phyloP scores from a whole-genome alignment of 176 grass and related monocot species.

The Hyparrhenia diplandra region DNA sequence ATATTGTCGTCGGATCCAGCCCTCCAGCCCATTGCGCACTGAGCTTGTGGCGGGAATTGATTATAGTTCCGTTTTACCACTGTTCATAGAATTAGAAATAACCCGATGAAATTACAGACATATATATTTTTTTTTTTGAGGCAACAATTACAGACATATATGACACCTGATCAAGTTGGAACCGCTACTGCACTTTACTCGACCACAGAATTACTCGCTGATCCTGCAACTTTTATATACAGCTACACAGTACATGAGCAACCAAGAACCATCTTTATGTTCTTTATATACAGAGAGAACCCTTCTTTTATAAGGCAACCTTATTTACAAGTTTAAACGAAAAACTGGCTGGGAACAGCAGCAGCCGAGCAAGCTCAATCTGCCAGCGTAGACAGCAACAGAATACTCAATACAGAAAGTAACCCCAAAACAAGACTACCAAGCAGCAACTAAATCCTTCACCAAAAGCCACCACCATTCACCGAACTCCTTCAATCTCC shows the following conservation, averaged over 20 bases:
- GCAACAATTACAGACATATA: neutral
- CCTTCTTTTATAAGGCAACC: neutral
- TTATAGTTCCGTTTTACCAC: neutral
- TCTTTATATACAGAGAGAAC: neutral
- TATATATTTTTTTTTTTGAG: too few species aligned
- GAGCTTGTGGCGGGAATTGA: neutral
- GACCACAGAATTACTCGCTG: neutral
- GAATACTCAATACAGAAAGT: neutral
- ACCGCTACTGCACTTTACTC: neutral
- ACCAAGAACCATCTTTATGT: neutral
- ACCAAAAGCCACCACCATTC: neutral
- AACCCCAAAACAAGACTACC: neutral
- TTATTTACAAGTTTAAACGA: too few species aligned
- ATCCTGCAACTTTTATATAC: constrained; percentile 23
- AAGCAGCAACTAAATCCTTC: neutral
- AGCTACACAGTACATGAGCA: neutral
- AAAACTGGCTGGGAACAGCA: too few species aligned
- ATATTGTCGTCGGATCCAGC: too few species aligned
- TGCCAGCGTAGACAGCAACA: neutral
- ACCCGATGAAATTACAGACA: neutral
- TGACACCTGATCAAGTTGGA: neutral
- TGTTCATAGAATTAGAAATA: neutral
- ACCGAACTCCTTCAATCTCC: neutral
- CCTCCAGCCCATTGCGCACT: neutral
- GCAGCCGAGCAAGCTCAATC: neutral